Conservation (phyloP, 768 basidiomycete species). For the Leucosporidium creatinivorum region DNA sequence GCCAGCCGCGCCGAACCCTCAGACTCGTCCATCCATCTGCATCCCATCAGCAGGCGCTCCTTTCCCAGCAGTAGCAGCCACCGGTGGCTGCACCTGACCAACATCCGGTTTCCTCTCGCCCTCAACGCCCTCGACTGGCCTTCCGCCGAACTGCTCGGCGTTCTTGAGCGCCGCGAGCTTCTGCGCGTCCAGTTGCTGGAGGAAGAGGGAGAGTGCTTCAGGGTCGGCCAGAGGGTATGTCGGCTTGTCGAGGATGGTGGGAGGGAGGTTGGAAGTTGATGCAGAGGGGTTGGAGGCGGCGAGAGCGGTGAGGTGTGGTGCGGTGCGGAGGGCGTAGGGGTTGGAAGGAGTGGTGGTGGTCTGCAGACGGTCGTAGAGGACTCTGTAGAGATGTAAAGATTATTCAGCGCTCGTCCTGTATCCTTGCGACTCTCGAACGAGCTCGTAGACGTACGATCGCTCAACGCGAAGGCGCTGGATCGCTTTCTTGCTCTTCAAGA, state of each 20-base stretch:
- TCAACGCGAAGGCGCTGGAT: constrained; percentile 32
- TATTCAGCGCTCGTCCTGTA: background rate
- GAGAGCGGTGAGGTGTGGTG: constrained; percentile 17
- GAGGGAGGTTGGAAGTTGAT: constrained; percentile 7
- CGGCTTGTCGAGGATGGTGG: constrained; percentile 17
- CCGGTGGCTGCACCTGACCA: background rate
- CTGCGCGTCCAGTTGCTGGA: constrained; percentile 26
- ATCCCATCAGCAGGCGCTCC: too few species aligned
- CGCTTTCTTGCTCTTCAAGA: constrained; percentile 33
- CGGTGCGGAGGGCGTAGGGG: constrained; percentile 28
- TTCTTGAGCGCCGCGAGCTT: constrained; percentile 26
- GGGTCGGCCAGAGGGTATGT: constrained; percentile 25
- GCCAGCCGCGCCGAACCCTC: too few species aligned
- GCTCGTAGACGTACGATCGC: constrained; percentile 19
- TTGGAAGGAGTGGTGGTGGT: constrained; percentile 20
- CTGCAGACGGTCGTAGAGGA: constrained; percentile 32
- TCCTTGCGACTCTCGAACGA: background rate
- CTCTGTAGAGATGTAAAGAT: background rate
- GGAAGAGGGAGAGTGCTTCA: constrained; percentile 8
- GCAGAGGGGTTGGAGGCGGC: constrained; percentile 6
- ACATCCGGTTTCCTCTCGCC: constrained; percentile 5
- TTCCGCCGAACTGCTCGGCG: constrained; percentile 6
- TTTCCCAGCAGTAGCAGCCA: background rate
- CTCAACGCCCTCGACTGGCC: constrained; percentile 6
- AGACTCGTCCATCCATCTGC: too few species aligned